These are phyloP conservation scores for Aspergillus biplanus DNA, from an alignment of 495 filamentous ascomycete genomes.

Conservation along the genomic window DNA sequence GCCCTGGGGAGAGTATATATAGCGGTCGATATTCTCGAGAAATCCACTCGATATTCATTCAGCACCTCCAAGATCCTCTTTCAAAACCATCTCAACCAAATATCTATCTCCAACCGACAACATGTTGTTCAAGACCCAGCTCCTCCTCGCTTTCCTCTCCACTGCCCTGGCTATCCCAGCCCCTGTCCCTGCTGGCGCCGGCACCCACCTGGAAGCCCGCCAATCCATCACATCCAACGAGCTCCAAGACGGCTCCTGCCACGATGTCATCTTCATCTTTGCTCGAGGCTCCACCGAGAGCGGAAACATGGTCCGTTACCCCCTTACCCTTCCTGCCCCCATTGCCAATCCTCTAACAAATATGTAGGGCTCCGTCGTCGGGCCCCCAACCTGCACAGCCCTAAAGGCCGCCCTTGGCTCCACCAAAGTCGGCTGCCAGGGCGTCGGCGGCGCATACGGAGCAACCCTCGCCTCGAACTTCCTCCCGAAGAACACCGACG, in stretches of 20 bases:
- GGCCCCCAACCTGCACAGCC: constrained; percentile 39
- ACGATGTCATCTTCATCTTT: constrained; percentile 53
- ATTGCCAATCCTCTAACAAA: neutral
- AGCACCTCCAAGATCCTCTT: no score
- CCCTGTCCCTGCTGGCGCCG: constrained; percentile 4
- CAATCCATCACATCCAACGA: constrained; percentile 37
- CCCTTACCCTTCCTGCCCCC: neutral
- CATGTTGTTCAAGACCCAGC: no score
- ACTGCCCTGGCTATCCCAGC: constrained; percentile 24
- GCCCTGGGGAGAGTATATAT: no score
- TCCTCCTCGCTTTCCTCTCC: constrained; percentile 14
- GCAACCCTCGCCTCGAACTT: constrained; percentile 27
- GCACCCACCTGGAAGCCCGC: constrained; percentile 12
- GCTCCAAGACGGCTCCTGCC: constrained; percentile 44
- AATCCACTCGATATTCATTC: no score
- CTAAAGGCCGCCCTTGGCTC: constrained; percentile 34
- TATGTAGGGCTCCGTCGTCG: constrained; percentile 42
- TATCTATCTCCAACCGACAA: no score
- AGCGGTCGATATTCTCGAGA: no score
- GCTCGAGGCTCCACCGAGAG: constrained; percentile 53
- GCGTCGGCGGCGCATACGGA: constrained; percentile 36
- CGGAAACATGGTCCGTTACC: constrained; percentile 53
- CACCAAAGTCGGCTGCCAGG: constrained; percentile 35
- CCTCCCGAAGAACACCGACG: constrained; percentile 33
- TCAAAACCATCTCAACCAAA: no score